Percentiles rank a stretch among this genome's conserved stretches.
phyloP scores from a whole-genome alignment of 2,329 filamentous ascomycete genomes.

The Fusarium albosuccineum region DNA sequence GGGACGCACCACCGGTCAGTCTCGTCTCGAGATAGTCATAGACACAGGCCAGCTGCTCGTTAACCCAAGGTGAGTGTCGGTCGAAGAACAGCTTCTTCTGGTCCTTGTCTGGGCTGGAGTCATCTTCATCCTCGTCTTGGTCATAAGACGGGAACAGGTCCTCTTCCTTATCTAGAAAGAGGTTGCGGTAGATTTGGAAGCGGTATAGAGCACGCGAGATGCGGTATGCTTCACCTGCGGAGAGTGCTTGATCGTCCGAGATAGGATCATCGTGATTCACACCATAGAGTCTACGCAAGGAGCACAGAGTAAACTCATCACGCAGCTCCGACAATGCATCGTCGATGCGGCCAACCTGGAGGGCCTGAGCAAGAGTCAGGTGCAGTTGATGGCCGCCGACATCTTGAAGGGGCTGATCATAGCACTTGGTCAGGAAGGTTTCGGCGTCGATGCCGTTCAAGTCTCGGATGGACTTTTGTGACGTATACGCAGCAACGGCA shows the following conservation, averaged over 20 bases:
- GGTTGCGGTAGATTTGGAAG: slow-evolving; percentile 41
- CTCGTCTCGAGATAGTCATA: slow-evolving; percentile 38
- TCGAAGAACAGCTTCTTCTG: slow-evolving; percentile 41
- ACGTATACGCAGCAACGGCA: slow-evolving; percentile 33
- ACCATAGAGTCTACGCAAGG: slow-evolving; percentile 34
- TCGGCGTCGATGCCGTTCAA: slow-evolving; percentile 9
- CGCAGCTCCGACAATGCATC: slow-evolving; percentile 21
- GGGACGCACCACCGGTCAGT: slow-evolving; percentile 35
- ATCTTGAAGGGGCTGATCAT: slow-evolving; percentile 23
- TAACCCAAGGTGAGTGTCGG: slow-evolving; percentile 40
- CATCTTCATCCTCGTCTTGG: slow-evolving; percentile 2
- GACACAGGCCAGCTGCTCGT: slow-evolving; percentile 41
- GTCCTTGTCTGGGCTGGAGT: background rate
- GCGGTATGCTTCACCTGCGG: slow-evolving; percentile 27
- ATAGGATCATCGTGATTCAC: slow-evolving; percentile 17
- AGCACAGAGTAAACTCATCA: slow-evolving; percentile 20
- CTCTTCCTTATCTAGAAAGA: slow-evolving; percentile 31
- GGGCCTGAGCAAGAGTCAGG: slow-evolving; percentile 30
- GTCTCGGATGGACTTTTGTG: slow-evolving; percentile 25
- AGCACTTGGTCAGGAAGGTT: slow-evolving; percentile 32
- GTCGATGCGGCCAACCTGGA: slow-evolving; percentile 32
- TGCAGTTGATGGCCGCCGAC: slow-evolving; percentile 15
- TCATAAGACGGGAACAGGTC: slow-evolving; percentile 13
- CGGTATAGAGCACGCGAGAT: slow-evolving; percentile 39
- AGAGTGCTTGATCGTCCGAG: slow-evolving; percentile 7